Conservation (phyloP, 495 filamentous ascomycete genomes). For the Trichocladium uniseriatum region DNA sequence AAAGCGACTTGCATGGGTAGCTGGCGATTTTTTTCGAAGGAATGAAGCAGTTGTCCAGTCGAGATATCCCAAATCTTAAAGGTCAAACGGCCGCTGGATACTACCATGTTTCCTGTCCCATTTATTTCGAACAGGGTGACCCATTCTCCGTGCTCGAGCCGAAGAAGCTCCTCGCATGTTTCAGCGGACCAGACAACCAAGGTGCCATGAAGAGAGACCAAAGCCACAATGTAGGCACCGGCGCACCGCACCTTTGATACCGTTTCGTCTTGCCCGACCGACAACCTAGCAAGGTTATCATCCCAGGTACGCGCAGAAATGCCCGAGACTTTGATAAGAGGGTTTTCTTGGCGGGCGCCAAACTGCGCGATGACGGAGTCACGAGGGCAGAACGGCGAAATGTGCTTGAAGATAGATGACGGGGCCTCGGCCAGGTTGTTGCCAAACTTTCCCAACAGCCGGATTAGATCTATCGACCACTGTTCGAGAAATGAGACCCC, state of each 20-base stretch:
- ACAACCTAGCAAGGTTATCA: not conserved
- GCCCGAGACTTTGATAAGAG: not conserved
- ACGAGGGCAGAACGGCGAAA: not conserved
- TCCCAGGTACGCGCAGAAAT: not conserved
- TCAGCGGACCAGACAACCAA: not conserved
- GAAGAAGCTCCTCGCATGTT: not conserved
- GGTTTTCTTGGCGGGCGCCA: not conserved
- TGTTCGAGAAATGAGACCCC: not conserved
- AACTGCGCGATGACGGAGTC: not conserved
- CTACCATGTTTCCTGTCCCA: not conserved
- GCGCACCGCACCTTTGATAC: not conserved
- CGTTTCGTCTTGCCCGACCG: not conserved
- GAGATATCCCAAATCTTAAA: constrained; percentile 4
- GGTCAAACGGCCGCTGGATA: not conserved
- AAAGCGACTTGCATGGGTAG: not conserved
- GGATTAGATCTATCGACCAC: not conserved
- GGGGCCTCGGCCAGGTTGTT: not conserved
- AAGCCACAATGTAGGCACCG: not conserved
- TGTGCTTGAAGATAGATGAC: constrained; percentile 1
- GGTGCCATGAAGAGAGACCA: not conserved
- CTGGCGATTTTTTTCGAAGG: not conserved
- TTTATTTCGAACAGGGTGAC: not conserved
- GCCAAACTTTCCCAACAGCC: not conserved
- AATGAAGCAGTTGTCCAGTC: not conserved
- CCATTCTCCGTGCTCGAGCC: constrained; percentile 1